phyloP scores from a whole-genome alignment of 2,329 filamentous ascomycete genomes.

The Moelleriella libera region DNA sequence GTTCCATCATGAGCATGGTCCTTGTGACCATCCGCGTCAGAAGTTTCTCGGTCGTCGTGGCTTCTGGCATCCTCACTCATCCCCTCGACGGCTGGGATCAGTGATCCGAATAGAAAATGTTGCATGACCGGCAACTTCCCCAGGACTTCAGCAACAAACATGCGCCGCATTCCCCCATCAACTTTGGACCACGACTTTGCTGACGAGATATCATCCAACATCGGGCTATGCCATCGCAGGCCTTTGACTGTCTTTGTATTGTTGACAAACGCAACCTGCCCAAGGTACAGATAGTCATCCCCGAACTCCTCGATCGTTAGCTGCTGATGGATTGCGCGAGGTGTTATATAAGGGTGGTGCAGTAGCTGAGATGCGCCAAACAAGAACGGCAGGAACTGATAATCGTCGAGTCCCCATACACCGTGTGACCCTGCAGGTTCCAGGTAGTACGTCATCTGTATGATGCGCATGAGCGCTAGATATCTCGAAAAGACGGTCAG shows the following conservation, averaged over 20 bases:
- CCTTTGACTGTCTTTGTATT: conserved; percentile 92
- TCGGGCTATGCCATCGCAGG: conserved; percentile 89
- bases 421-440: conserved; percentile 95
- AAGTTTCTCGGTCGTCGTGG: neutral
- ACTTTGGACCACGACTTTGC: conserved; percentile 87
- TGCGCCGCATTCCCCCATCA: conserved; percentile 86
- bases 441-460: conserved; percentile 90
- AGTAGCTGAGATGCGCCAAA: conserved; percentile 86
- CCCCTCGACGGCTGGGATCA: conserved; percentile 65
- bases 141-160: conserved; percentile 90
- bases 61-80: conserved; percentile 56
- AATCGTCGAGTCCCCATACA: conserved; percentile 95
- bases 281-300: conserved; percentile 75
- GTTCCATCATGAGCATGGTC: conserved; percentile 49
- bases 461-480: conserved; percentile 68
- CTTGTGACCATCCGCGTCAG: conserved; percentile 23
- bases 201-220: conserved; percentile 94
- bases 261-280: conserved; percentile 89
- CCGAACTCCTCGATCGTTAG: conserved; percentile 78
- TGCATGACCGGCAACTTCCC: conserved; percentile 96
- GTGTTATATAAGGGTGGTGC: conserved; percentile 69
- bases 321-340: conserved; percentile 71
- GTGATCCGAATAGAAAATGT: conserved; percentile 84
- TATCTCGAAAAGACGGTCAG: conserved; percentile 73
- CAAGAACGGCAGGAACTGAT: conserved; percentile 91